Evolutionary conservation across 2,329 filamentous ascomycete genomes (phyloP), one percentile per base, ranked within the genome.

Genomic region (Trichoderma sp.): DNA sequence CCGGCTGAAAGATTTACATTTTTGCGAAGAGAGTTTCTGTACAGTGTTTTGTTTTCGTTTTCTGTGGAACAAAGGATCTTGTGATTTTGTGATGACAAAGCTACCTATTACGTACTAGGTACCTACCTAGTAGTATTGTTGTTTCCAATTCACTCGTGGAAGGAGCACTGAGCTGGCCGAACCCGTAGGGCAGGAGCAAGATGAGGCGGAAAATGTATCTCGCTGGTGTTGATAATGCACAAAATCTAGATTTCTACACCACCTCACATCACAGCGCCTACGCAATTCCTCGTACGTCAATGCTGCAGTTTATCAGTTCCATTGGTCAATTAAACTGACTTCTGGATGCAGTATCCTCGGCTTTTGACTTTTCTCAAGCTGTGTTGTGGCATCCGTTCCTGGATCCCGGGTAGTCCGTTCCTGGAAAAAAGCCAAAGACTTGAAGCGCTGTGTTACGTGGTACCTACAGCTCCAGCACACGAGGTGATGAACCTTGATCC

Each of bases 401-500:
- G 62, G 71, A 73, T 73, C 29, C 71, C 59, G 71, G 71, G 71
- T 73, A 73, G 41, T 45, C 71, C 21, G 71, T 73, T 65, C 59
- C 59, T 73, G 60, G 60, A 53, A 14, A n/a, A 33, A 50, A 59
- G 14, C 59, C 27, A 41, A 18, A 24, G 27, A 21, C 21, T 11
- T 63, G n/a, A 27, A 35, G 21, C 59, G 53, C 59, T 50, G 35
- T 64, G 41, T 16, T 50, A 45, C 69, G 38, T 31, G 41, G 68
- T 62, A 71, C 64, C 14, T 45, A n/a, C 41, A 45, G 41, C 24
- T 53, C 45, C 45, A 67, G 27, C 41, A 68, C 18, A 18, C 14
- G 14, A 72, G 35, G n/a, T 45, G 38, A 53, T 53, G 60, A 72
- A 63, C 59, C 38, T 72, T 63, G 68, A 38, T 14, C 27, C 38